phyloP scores from a whole-genome alignment of 108 stramenopile genomes.

The Phaeodactylum tricornutum region DNA sequence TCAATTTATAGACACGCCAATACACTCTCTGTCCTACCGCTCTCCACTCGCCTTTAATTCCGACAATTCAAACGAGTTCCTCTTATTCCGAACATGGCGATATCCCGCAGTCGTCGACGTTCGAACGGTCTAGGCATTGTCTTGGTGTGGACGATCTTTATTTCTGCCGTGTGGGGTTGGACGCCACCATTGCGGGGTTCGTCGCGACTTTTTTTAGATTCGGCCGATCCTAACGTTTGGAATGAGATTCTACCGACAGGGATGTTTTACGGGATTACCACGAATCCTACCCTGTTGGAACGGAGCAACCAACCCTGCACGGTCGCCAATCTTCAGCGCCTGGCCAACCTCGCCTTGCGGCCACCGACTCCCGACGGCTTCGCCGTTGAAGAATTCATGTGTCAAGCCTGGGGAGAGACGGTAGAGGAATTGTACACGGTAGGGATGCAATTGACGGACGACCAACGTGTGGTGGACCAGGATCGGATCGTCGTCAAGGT shows the following conservation, averaged over 20 bases:
- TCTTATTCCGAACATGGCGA: too few species aligned
- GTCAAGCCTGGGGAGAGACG: constrained; percentile 52
- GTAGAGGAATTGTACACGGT: constrained; percentile 38
- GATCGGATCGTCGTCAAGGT: constrained; percentile 61
- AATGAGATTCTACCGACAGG: constrained; percentile 38
- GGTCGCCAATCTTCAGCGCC: constrained; percentile 26
- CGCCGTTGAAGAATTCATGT: constrained; percentile 55
- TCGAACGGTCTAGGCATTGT: too few species aligned
- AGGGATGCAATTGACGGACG: constrained; percentile 43
- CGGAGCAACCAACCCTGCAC: constrained; percentile 43
- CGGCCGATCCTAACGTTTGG: constrained; percentile 44
- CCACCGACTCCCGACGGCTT: too few species aligned
- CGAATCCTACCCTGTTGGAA: constrained; percentile 53
- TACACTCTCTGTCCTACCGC: too few species aligned
- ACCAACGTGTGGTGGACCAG: constrained; percentile 17
- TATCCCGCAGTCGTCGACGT: too few species aligned
- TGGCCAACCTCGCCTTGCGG: constrained; percentile 26
- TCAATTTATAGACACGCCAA: too few species aligned
- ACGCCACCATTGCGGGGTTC: constrained; percentile 20
- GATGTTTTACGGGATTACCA: constrained; percentile 62
- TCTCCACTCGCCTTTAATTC: too few species aligned
- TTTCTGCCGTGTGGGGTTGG: too few species aligned
- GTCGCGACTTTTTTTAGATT: constrained; percentile 55
- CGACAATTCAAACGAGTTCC: too few species aligned
- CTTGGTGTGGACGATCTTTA: too few species aligned